Percentiles rank a stretch among this genome's conserved stretches.
Evolutionary conservation across 2,329 filamentous ascomycete genomes (phyloP).

Genomic region (Apiospora koreana): DNA sequence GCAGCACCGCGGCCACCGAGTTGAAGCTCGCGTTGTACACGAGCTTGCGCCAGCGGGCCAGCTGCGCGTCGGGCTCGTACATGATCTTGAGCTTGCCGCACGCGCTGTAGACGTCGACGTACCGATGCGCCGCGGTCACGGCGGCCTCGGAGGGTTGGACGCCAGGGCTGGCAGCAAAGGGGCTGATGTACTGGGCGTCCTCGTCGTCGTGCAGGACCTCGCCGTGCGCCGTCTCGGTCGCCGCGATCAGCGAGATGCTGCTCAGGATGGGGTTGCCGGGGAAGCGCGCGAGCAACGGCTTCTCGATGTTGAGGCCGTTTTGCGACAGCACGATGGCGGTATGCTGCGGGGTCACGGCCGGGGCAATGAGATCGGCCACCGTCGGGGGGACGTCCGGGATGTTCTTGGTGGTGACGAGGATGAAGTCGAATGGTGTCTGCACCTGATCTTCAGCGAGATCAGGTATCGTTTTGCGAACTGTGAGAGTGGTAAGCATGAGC

Average conservation of each 20-base stretch:
- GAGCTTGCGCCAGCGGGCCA: slow-evolving; percentile 51
- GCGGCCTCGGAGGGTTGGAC: slow-evolving; percentile 23
- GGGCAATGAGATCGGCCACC: slow-evolving; percentile 48
- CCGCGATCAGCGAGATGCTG: slow-evolving; percentile 53
- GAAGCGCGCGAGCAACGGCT: slow-evolving; percentile 49
- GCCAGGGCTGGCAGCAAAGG: slow-evolving; percentile 43
- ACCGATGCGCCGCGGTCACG: slow-evolving; percentile 37
- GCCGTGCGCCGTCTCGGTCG: slow-evolving; percentile 48
- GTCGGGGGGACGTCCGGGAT: slow-evolving; percentile 53
- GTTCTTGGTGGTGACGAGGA: slow-evolving; percentile 61
- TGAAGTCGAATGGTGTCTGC: slow-evolving; percentile 49
- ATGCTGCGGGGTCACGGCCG: slow-evolving; percentile 50
- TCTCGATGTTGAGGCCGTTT: slow-evolving; percentile 66
- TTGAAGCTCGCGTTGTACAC: slow-evolving; percentile 54
- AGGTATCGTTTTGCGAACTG: slow-evolving; percentile 51
- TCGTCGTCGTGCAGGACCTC: slow-evolving; percentile 53
- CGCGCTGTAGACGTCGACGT: slow-evolving; percentile 48
- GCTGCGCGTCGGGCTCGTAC: slow-evolving; percentile 43
- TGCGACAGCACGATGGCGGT: slow-evolving; percentile 60
- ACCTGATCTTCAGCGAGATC: slow-evolving; percentile 36
- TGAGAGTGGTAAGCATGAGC: slow-evolving; percentile 2
- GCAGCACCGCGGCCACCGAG: slow-evolving; percentile 50
- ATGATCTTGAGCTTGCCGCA: slow-evolving; percentile 44
- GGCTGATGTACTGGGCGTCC: slow-evolving; percentile 51
- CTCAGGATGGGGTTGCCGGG: slow-evolving; percentile 54